Evolutionary conservation across 352 stramenopile genomes (phyloP).

Genomic region (Globisporangium middletonii): DNA sequence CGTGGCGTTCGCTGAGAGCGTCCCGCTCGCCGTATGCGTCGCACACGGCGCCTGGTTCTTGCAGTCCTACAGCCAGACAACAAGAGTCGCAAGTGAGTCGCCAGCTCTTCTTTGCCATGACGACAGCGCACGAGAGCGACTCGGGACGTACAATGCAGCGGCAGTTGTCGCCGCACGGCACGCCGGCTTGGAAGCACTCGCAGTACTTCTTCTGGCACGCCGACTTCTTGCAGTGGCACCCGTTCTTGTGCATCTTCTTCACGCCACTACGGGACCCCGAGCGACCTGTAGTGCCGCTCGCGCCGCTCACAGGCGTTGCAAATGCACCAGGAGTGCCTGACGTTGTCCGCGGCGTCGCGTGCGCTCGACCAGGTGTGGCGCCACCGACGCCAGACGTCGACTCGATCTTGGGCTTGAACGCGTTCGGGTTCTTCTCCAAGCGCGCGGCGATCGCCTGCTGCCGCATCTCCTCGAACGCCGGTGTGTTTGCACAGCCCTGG

Average conservation of each 20-base stretch:
- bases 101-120: neutral
- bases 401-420: slow-evolving; percentile 95
- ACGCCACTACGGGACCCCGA: slow-evolving; percentile 16
- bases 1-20: slow-evolving; percentile 17
- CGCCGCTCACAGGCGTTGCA: neutral
- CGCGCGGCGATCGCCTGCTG: slow-evolving; percentile 86
- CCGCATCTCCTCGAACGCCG: slow-evolving; percentile 52
- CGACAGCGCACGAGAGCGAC: neutral
- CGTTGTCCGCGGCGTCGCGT: neutral
- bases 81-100: slow-evolving; percentile 1
- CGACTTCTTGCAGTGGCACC: slow-evolving; percentile 96
- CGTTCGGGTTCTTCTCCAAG: slow-evolving; percentile 92
- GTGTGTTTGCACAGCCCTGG: slow-evolving; percentile 87
- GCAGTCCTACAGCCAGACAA: slow-evolving; percentile 40
- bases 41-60: slow-evolving; percentile 67
- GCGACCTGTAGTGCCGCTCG: neutral
- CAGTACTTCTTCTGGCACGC: slow-evolving; percentile 98
- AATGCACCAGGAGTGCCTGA: neutral
- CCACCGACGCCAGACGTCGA: slow-evolving; percentile 15
- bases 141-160: slow-evolving; percentile 75
- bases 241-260: slow-evolving; percentile 90
- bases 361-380: slow-evolving; percentile 6
- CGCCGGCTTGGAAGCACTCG: slow-evolving; percentile 93
- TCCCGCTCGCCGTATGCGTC: slow-evolving; percentile 21
- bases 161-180: slow-evolving; percentile 84